Percentiles rank a stretch among this genome's conserved stretches.
Evolutionary conservation across 208 protist species (phyloP).

Genomic region (Acanthamoeba healyi): DNA sequence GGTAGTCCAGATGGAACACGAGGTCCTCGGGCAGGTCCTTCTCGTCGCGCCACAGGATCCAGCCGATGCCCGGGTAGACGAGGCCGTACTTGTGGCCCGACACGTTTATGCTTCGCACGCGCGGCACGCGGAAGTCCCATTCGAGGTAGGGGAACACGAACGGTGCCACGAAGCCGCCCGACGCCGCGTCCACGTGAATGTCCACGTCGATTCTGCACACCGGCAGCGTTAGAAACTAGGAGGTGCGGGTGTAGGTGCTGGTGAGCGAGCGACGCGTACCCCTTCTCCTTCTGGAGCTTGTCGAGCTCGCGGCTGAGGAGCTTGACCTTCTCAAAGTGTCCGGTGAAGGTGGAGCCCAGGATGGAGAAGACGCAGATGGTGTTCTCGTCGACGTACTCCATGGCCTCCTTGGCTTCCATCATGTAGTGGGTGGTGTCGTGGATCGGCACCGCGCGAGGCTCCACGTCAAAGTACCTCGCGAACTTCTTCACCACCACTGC

Average conservation of each 20-base stretch:
- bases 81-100: slow-evolving; percentile 80
- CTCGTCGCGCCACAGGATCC: slow-evolving; percentile 79
- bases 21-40: slow-evolving; percentile 79
- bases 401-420: slow-evolving; percentile 66
- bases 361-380: slow-evolving; percentile 82
- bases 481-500: slow-evolving; percentile 82
- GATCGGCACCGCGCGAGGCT: slow-evolving; percentile 67
- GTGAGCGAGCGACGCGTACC: too few species aligned
- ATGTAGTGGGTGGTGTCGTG: slow-evolving; percentile 24
- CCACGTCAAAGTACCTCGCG: slow-evolving; percentile 80
- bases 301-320: slow-evolving; percentile 68
- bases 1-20: slow-evolving; percentile 78
- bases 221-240: too few species aligned
- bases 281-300: slow-evolving; percentile 70
- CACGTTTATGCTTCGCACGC: slow-evolving; percentile 77
- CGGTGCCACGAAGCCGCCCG: slow-evolving; percentile 83
- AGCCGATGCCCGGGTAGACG: slow-evolving; percentile 76
- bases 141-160: slow-evolving; percentile 74
- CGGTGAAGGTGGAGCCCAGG: slow-evolving; percentile 79
- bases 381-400: slow-evolving; percentile 78
- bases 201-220: slow-evolving; percentile 69
- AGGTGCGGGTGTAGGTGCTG: too few species aligned
- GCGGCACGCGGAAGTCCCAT: slow-evolving; percentile 80
- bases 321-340: slow-evolving; percentile 82
- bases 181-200: slow-evolving; percentile 85